Base-by-base conservation (phyloP, 257 asterid species). In the Solanum bulbocastanum region DNA sequence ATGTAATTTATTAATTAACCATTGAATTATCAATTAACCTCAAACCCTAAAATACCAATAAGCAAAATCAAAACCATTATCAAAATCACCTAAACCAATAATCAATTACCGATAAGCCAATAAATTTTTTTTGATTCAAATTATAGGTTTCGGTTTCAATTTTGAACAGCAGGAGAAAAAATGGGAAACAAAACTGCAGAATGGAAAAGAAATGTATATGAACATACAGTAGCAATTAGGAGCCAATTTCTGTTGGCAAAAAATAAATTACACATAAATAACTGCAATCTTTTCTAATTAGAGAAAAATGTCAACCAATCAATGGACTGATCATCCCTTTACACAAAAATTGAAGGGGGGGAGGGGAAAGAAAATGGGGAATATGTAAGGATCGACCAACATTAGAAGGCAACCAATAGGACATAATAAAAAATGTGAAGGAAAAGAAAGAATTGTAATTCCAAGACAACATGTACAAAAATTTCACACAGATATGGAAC, bases 281-380 rank as follows among this genome's bases (percentile, higher is more conserved):
- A 69, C n/a, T 86, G 84, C 73, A 49, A 86, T 52, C 84, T 52
- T 86, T 60, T 78, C 69, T 71, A 86, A 69, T 86, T 30, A 42
- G 71, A 69, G 85, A 85, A 85, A 71, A 85, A 83, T 74, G 23
- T 89, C 87, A 87, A 92, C 92, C 93, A 93, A 94, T 89, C 88
- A 94, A 94, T 92, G 94, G 95, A 94, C 91, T 89, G 90, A 94
- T 88, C 95, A 94, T 93, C 98, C 98, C 98, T 96, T 95, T 93
- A 94, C 98, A 93, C 95, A 94, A 96, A 95, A 96, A 96, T 87
- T 89, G 94, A 92, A 92, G 96, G 95, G 95, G 90, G 83, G 85
- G 0, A 12, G 6, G n/a, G 72, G 40, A 39, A 40, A 92, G 89
- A 36, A 89, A 91, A 92, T 92, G 91, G 93, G 93, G 85, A 92